Base-by-base conservation (phyloP, 441 rosid species). In the Bocquillonia castaneifolia region DNA sequence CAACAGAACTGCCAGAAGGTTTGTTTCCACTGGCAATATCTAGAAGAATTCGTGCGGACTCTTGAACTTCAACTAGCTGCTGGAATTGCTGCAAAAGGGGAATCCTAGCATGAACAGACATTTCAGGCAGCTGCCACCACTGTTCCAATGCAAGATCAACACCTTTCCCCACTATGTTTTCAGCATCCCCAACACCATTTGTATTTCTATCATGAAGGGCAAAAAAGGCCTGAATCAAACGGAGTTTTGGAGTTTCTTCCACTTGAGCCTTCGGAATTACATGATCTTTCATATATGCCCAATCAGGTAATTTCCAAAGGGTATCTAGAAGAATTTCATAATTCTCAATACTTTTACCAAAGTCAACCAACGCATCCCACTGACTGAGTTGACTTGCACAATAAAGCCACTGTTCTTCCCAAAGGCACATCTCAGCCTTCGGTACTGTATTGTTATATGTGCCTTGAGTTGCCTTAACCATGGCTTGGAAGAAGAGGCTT, bases 61-160 rank as follows among this genome's bases (percentile, higher is more conserved):
- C 99, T 77, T 95, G 98, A 70, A 92, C 98, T 82, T 95, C 99
- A 69, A 92, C 95, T 60, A 95, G 78, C 81, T 95, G 98, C 78
- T 95, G 99, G 77, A 95, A 95, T 77, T 95, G 96, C 82, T 90
- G 98, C 79, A 95, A 79, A 66, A 95, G 89, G 67, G 98, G 97
- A 77, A 95, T 83, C 84, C 88, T 92, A 42, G 98, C 86, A 80
- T 90, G 97, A 69, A 88, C 88, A 42, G 95, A 92, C 87, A 95
- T 86, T 81, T 95, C 98, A 70, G 99, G 99, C 80, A 95, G 85
- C 80, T 89, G 98, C 97, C 99, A 95, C 98, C 99, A 95, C 72
- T 89, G 96, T 70, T 89, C 96, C 66, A 95, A 78, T 51, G 98
- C 93, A 82, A 88, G 95, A 78, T 95, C 97, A 76, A 92, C 93